Evolutionary conservation across 2,329 filamentous ascomycete genomes (phyloP).

Genomic region (Nannizziopsis barbatae): DNA sequence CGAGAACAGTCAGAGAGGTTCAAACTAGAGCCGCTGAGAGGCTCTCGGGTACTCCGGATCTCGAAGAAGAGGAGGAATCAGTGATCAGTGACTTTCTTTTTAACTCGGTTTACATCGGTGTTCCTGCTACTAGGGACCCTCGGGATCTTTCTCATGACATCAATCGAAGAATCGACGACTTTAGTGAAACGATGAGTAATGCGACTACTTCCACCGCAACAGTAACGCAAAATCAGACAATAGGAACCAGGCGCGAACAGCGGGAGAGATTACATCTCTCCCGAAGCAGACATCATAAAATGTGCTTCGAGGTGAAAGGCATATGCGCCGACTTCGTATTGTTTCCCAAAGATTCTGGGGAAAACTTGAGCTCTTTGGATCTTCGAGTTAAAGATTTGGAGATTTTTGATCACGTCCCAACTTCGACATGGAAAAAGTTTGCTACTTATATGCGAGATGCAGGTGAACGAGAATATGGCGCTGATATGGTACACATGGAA

Average conservation of each 20-base stretch:
- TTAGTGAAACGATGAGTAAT: constrained; percentile 83
- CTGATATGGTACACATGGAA: constrained; percentile 83
- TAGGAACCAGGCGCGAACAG: constrained; percentile 41
- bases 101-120: constrained; percentile 96
- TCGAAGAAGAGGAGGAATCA: constrained; percentile 65
- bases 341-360: constrained; percentile 63
- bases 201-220: constrained; percentile 54
- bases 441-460: constrained; percentile 83
- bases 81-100: constrained; percentile 93
- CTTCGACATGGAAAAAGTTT: constrained; percentile 97
- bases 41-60: constrained; percentile 45
- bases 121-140: constrained; percentile 76
- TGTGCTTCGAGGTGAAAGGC: constrained; percentile 83
- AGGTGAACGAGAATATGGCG: constrained; percentile 72
- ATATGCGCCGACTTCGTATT: constrained; percentile 71
- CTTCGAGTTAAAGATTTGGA: constrained; percentile 72
- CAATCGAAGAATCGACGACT: constrained; percentile 77
- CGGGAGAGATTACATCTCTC: constrained; percentile 59
- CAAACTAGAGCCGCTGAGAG: constrained; percentile 72
- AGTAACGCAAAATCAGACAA: constrained; percentile 26
- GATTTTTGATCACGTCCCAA: constrained; percentile 86
- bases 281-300: constrained; percentile 84
- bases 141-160: constrained; percentile 71
- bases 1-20: constrained; percentile 77
- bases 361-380: constrained; percentile 80